Base-by-base conservation (phyloP, 2,329 filamentous ascomycete species). In the Claviceps capensis region DNA sequence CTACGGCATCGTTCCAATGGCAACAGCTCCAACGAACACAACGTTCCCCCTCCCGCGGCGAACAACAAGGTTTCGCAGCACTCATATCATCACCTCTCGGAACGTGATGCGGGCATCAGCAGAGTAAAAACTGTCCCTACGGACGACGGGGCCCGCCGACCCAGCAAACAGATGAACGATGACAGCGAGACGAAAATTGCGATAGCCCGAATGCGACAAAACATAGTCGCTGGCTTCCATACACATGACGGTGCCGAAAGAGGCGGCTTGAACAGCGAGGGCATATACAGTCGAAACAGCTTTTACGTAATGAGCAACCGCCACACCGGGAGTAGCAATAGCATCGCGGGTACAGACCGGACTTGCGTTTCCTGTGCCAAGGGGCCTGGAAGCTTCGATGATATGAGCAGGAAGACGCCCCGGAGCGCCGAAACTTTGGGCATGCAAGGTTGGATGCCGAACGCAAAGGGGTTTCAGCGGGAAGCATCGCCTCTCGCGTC, bases 221-320 rank as follows among this genome's bases (percentile, higher is more conserved):
- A 50, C 45, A 55, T 49, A 2, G 14, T 19, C 14, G 40, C 30
- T 22, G 26, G 40, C 36, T 30, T 23, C 14, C 26, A n/a, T 5
- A 52, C 41, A n/a, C 30, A 46, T 3, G 45, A 34, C 19, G 5
- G 76, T 53, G 72, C 76, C 8, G 72, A 70, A 5, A 76, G 72
- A 48, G 61, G 70, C 17, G 71, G 30, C 36, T 46, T 34, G 9
- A 14, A 46, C 30, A 49, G 51, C 51, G 47, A 49, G 42, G 40
- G 47, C 47, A 52, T 30, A 38, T 38, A 52, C 46, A 38, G 40
- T 14, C 46, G 16, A 16, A 46, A 45, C 8, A 37, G 17, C 40
- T 14, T 22, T 36, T 30, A 45, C 17, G 14, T n/a, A n/a, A n/a
- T 40, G 2, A 40, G 37, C 37, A 40, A 16, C 37, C 16, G 16